Conservation (phyloP, 225 moss, liverwort and hornwort genomes). For the Straminergon stramineum region DNA sequence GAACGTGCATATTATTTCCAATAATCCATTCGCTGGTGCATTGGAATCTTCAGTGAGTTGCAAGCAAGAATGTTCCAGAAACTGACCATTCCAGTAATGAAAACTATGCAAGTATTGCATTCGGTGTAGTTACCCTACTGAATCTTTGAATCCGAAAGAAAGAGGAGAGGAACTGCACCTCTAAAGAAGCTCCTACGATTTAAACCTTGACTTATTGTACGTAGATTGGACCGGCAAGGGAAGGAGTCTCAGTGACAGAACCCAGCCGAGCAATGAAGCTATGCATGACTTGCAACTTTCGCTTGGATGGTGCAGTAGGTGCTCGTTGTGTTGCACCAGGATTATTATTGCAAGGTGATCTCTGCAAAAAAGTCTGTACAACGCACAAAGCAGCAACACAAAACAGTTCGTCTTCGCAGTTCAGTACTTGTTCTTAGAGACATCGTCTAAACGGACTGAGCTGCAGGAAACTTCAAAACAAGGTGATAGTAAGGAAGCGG, state of each 20-base stretch:
- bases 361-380: slow-evolving; percentile 32
- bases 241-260: not conserved
- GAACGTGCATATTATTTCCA: not conserved
- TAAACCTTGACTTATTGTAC: not conserved
- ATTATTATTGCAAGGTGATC: not conserved
- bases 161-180: not conserved
- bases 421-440: not conserved
- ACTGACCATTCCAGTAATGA: not conserved
- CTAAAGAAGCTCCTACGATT: not conserved
- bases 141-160: not conserved
- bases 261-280: slow-evolving; percentile 33
- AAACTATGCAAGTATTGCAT: not conserved
- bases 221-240: slow-evolving; percentile 10
- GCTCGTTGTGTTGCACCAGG: slow-evolving; percentile 2
- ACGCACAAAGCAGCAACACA: not conserved
- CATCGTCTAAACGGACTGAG: not conserved
- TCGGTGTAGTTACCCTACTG: not conserved
- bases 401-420: not conserved
- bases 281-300: slow-evolving; percentile 21
- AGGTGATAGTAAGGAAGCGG: not conserved
- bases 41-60: not conserved
- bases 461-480: not conserved
- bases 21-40: not conserved
- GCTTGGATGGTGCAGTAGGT: not conserved
- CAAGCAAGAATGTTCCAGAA: not conserved